Conservation (phyloP, 140 eudicot genomes). For the Bidens hawaiensis region DNA sequence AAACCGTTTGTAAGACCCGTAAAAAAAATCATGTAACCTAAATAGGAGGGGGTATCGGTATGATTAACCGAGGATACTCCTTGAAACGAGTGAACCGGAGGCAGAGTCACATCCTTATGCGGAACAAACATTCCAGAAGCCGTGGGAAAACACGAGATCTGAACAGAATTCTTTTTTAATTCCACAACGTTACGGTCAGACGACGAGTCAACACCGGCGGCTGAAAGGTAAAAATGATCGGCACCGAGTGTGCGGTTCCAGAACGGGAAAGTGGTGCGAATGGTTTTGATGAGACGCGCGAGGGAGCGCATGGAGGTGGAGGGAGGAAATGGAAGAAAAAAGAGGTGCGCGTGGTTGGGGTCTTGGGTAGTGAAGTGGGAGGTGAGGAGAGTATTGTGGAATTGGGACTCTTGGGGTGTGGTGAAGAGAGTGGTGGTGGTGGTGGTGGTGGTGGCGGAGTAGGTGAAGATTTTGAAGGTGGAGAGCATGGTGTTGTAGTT, state of each 20-base stretch:
- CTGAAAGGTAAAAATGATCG: conserved; percentile 75
- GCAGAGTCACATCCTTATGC: conserved; percentile 76
- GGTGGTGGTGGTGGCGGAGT: conserved; percentile 28
- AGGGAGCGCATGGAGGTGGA: conserved; percentile 54
- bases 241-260: conserved; percentile 93
- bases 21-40: conserved; percentile 53
- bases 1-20: too few species aligned
- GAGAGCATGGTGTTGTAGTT: conserved; percentile 72
- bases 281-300: conserved; percentile 43
- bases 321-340: conserved; percentile 68
- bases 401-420: conserved; percentile 42
- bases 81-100: conserved; percentile 35
- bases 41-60: conserved; percentile 25
- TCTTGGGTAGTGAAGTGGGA: conserved; percentile 54
- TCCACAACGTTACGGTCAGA: conserved; percentile 75
- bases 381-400: conserved; percentile 55
- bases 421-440: conserved; percentile 27
- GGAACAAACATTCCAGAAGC: conserved; percentile 64
- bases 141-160: conserved; percentile 64
- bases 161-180: conserved; percentile 75
- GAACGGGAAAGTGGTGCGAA: conserved; percentile 49
- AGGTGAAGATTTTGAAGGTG: conserved; percentile 62
- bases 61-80: conserved; percentile 17
- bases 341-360: conserved; percentile 77
- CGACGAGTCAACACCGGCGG: conserved; percentile 53